A percentile compares a stretch with the other conserved stretches of the same genome.
phyloP scores from a whole-genome alignment of 2,329 filamentous ascomycete species.

The Sporothrix brasiliensis region DNA sequence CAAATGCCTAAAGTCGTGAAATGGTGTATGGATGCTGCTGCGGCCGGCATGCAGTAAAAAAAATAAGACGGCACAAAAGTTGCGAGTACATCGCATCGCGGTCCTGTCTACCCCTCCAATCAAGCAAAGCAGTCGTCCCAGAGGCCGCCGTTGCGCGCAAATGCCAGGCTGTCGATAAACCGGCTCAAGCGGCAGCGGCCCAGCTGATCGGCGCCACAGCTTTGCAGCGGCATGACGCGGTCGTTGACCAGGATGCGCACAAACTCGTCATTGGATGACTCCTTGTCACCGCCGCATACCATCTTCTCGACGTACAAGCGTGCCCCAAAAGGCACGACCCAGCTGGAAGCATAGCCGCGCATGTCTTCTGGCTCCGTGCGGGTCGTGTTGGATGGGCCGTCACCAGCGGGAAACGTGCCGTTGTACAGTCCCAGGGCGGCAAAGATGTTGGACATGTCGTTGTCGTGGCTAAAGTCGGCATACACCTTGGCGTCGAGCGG shows the following conservation, averaged over 20 bases:
- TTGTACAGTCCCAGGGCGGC: constrained; percentile 80
- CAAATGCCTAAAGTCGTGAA: neutral
- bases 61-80: neutral
- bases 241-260: constrained; percentile 85
- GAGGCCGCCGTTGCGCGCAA: constrained; percentile 69
- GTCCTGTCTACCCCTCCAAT: neutral
- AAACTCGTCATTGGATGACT: constrained; percentile 58
- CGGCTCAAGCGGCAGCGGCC: constrained; percentile 70
- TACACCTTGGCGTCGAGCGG: constrained; percentile 71
- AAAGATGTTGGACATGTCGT: constrained; percentile 77
- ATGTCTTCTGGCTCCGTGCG: constrained; percentile 56
- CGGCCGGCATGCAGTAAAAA: neutral
- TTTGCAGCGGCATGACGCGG: constrained; percentile 70
- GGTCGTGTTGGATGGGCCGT: constrained; percentile 51
- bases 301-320: constrained; percentile 89
- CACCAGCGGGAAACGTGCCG: neutral
- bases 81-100: neutral
- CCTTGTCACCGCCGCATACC: constrained; percentile 55
- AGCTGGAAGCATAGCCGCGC: constrained; percentile 72
- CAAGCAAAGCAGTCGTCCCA: constrained; percentile 67
- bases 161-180: constrained; percentile 75
- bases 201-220: constrained; percentile 68
- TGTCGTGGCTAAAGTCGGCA: constrained; percentile 91
- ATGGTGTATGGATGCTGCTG: constrained; percentile 10
- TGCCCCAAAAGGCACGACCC: constrained; percentile 80